Evolutionary conservation across 2,329 filamentous ascomycete genomes (phyloP).

Genomic region (Alternaria sp.): DNA sequence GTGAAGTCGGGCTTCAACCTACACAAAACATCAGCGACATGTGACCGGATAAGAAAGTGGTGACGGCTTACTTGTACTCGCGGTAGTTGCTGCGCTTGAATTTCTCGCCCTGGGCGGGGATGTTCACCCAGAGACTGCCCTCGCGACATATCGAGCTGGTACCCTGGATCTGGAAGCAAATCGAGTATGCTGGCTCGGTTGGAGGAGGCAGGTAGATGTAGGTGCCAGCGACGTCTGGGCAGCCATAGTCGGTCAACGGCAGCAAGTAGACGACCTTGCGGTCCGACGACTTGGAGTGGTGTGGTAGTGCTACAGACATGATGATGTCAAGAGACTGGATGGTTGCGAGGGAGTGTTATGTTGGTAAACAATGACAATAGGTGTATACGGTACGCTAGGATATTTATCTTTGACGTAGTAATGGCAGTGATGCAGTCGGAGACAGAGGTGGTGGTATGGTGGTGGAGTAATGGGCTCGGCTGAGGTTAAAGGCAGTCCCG

Average conservation of each 20-base stretch:
- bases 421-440: conserved; percentile 14
- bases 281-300: conserved; percentile 21
- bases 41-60: neutral
- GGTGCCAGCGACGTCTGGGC: conserved; percentile 84
- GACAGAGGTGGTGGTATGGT: conserved; percentile 18
- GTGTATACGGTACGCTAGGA: conserved; percentile 21
- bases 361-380: conserved; percentile 28
- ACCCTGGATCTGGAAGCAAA: conserved; percentile 92
- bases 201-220: conserved; percentile 92
- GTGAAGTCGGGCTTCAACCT: conserved; percentile 94
- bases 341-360: conserved; percentile 17
- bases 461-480: conserved; percentile 7
- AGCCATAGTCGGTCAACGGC: conserved; percentile 90
- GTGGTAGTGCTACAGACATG: conserved; percentile 37
- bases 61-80: conserved; percentile 80
- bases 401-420: conserved; percentile 6
- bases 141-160: conserved; percentile 94
- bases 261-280: conserved; percentile 76
- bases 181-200: conserved; percentile 73
- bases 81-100: conserved; percentile 84
- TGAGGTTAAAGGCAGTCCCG: conserved; percentile 18
- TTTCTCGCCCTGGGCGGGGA: conserved; percentile 77
- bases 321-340: conserved; percentile 13
- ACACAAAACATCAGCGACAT: conserved; percentile 26
- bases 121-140: conserved; percentile 96